phyloP scores from a whole-genome alignment of 257 asterid genomes.

The Asclepias syriaca region DNA sequence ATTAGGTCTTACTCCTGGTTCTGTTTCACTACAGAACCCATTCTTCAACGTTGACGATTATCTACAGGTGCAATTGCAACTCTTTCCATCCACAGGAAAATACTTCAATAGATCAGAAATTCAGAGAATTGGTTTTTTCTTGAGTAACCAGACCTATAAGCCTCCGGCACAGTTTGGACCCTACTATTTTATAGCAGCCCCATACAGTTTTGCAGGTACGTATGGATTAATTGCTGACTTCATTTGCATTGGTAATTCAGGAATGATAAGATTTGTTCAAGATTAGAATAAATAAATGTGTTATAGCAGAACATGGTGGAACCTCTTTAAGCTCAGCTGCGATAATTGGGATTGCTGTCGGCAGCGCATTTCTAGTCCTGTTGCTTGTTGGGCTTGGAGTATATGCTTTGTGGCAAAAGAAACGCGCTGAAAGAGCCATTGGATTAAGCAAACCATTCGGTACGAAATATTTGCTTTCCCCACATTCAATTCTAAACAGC shows the following conservation, averaged over 20 bases:
- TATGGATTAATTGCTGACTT: not conserved
- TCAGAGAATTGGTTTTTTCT: constrained; percentile 67
- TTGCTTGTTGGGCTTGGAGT: constrained; percentile 55
- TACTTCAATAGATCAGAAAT: constrained; percentile 67
- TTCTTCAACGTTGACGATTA: constrained; percentile 83
- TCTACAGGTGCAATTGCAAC: constrained; percentile 74
- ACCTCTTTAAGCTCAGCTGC: constrained; percentile 42
- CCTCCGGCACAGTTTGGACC: constrained; percentile 93
- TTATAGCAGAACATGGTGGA: constrained; percentile 44
- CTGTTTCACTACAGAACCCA: constrained; percentile 70
- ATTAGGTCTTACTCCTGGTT: constrained; percentile 72
- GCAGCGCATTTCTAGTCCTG: constrained; percentile 54
- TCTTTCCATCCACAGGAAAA: constrained; percentile 62
- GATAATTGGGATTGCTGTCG: constrained; percentile 63
- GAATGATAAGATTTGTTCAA: not conserved
- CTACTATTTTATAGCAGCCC: constrained; percentile 71
- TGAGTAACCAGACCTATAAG: constrained; percentile 88
- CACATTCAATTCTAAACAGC: not conserved
- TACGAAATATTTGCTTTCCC: constrained; percentile 19
- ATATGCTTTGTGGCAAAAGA: constrained; percentile 72
- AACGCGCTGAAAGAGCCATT: constrained; percentile 80
- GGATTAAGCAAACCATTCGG: constrained; percentile 84
- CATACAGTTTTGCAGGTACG: constrained; percentile 64
- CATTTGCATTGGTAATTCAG: not conserved
- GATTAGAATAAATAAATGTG: not conserved